Evolutionary conservation across 345 rosid species (phyloP), one percentile per base, ranked within the genome.

Genomic region (Brassica cretica): DNA sequence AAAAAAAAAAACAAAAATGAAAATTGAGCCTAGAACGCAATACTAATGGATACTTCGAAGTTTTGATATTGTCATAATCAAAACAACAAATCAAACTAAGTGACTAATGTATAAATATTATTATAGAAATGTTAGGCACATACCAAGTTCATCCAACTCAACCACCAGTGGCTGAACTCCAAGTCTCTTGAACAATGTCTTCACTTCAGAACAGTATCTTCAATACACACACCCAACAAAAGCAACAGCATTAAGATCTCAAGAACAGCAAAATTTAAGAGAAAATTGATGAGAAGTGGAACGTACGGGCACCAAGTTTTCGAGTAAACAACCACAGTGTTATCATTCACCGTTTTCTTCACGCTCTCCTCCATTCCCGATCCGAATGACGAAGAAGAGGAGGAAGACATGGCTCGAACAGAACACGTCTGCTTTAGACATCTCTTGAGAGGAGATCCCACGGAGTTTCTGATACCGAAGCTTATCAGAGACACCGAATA

Each of bases 221-320:
- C 66, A 81, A 29, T 21, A 53, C 11, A 53, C 11, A 53, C 37
- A 72, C 6, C 61, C 55, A 78, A 49, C 55, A 25, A 25, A 25
- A 25, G 29, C 29, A 25, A 25, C 29, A 25, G 4, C 69, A 14
- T 41, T 59, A 60, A 25, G 70, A 41, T 66, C 67, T 60, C 32
- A 30, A 35, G 8, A 62, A 12, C 8, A 46, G 53, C 53, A 12
- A 4, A 35, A 35, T 32, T 32, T 32, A 32, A 32, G 4, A 61
- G 8, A 56, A 11, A 44, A 0, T 11, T 46, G 5, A 46, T 14
- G 66, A 76, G 55, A 71, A 60, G 51, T 53, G 29, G 29, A 25
- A 92, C 98, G 66, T 83, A 94, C 98, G 97, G 87, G 91, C 98
- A 94, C 98, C 98, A 92, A 75, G 83, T 78, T 80, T 93, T 95